phyloP scores from a whole-genome alignment of 768 basidiomycete species.

The Boletus sensibilis region DNA sequence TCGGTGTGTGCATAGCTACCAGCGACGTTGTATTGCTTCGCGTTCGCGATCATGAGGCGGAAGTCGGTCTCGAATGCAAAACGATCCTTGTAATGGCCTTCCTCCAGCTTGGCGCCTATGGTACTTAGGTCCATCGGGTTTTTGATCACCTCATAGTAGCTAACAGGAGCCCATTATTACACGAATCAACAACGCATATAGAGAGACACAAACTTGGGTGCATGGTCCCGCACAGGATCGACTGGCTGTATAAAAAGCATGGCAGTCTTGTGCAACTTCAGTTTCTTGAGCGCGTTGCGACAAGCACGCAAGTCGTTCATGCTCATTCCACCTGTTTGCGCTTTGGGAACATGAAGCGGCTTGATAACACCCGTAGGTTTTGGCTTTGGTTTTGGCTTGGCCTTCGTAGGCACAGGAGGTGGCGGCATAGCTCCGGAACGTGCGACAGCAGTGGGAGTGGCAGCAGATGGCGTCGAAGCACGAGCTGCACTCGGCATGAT shows the following conservation, averaged over 20 bases:
- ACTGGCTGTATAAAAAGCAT: slow-evolving; percentile 82
- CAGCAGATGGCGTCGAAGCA: slow-evolving; percentile 17
- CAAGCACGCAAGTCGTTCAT: slow-evolving; percentile 73
- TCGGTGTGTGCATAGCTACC: slow-evolving; percentile 74
- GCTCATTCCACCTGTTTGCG: slow-evolving; percentile 75
- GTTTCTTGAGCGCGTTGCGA: slow-evolving; percentile 75
- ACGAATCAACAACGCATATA: slow-evolving; percentile 4
- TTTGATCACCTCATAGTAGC: slow-evolving; percentile 89
- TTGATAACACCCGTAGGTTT: slow-evolving; percentile 29
- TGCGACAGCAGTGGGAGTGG: slow-evolving; percentile 5
- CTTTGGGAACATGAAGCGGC: slow-evolving; percentile 58
- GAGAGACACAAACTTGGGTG: slow-evolving; percentile 61
- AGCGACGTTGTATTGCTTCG: slow-evolving; percentile 77
- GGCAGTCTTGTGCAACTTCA: slow-evolving; percentile 72
- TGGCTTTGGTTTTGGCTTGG: slow-evolving; percentile 28
- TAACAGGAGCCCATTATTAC: slow-evolving; percentile 29
- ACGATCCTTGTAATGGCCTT: slow-evolving; percentile 82
- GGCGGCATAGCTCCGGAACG: slow-evolving; percentile 25
- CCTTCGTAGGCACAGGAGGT: slow-evolving; percentile 31
- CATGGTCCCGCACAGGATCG: slow-evolving; percentile 91
- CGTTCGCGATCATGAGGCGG: slow-evolving; percentile 83
- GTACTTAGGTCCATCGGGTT: slow-evolving; percentile 95
- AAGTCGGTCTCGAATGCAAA: slow-evolving; percentile 86
- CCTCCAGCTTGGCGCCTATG: slow-evolving; percentile 81
- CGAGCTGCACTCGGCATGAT: slow-evolving; percentile 26